Evolutionary conservation across 1,284 basidiomycete genomes (phyloP).

Genomic region (Cutaneotrichosporon cavernicola): DNA sequence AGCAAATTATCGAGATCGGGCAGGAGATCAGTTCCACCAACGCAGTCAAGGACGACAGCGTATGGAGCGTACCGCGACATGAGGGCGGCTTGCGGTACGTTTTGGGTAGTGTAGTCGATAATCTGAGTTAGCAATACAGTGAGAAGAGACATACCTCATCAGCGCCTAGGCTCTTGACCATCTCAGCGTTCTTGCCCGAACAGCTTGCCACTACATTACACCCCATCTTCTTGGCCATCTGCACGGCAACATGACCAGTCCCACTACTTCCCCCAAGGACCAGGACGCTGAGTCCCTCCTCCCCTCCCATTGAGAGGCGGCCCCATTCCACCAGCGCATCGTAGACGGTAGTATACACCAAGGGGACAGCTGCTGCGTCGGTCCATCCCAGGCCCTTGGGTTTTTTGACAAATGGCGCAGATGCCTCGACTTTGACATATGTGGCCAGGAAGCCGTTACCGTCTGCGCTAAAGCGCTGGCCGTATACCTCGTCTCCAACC

Average conservation of each 20-base stretch:
- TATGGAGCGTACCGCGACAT: slow-evolving; percentile 44
- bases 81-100: slow-evolving; percentile 56
- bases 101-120: slow-evolving; percentile 62
- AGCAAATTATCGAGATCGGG: slow-evolving; percentile 38
- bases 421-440: slow-evolving; percentile 57
- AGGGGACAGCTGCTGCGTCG: slow-evolving; percentile 62
- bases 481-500: slow-evolving; percentile 5
- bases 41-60: slow-evolving; percentile 45
- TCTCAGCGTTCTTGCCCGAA: slow-evolving; percentile 53
- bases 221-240: slow-evolving; percentile 63
- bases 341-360: slow-evolving; percentile 62
- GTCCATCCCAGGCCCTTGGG: slow-evolving; percentile 54
- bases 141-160: slow-evolving; percentile 31
- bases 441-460: slow-evolving; percentile 60
- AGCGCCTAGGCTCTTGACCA: slow-evolving; percentile 55
- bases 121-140: slow-evolving; percentile 42
- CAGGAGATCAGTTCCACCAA: slow-evolving; percentile 35
- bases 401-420: slow-evolving; percentile 32
- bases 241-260: slow-evolving; percentile 65
- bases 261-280: slow-evolving; percentile 66
- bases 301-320: slow-evolving; percentile 36
- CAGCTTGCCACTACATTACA: slow-evolving; percentile 61
- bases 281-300: slow-evolving; percentile 53
- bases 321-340: slow-evolving; percentile 57
- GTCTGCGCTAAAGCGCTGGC: slow-evolving; percentile 19